Percentiles rank a stretch among this genome's conserved stretches.
phyloP scores from a whole-genome alignment of 495 filamentous ascomycete species.

The Xylaria flabelliformis region DNA sequence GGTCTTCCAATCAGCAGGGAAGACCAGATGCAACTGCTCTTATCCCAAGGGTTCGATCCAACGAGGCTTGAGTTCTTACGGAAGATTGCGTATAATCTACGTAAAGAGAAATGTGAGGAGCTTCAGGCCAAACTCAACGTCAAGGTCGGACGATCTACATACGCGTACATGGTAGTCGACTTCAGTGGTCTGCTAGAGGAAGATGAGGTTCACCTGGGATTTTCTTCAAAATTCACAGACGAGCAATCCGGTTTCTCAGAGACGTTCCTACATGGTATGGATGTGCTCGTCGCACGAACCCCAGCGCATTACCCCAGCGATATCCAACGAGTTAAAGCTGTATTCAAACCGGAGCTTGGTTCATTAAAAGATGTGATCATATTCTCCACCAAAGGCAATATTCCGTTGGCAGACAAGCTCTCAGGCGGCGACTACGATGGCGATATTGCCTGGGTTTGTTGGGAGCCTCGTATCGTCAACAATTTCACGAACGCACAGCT shows the following conservation, averaged over 20 bases:
- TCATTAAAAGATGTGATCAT: constrained; percentile 87
- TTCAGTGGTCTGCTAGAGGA: constrained; percentile 72
- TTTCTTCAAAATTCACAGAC: constrained; percentile 71
- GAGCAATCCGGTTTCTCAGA: constrained; percentile 61
- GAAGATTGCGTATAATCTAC: constrained; percentile 59
- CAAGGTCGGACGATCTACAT: constrained; percentile 74
- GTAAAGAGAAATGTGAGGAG: constrained; percentile 60
- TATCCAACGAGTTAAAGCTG: constrained; percentile 70
- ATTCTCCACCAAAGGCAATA: constrained; percentile 73
- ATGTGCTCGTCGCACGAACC: constrained; percentile 84
- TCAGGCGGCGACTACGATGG: constrained; percentile 97
- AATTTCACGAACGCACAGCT: constrained; percentile 75
- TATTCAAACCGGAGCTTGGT: constrained; percentile 69
- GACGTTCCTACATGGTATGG: constrained; percentile 66
- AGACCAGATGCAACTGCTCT: constrained; percentile 61
- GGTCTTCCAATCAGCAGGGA: constrained; percentile 59
- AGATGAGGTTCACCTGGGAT: constrained; percentile 79
- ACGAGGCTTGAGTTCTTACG: constrained; percentile 64
- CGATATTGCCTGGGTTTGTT: constrained; percentile 89
- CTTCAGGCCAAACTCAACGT: constrained; percentile 72
- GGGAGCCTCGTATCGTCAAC: constrained; percentile 77
- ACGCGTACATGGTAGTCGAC: constrained; percentile 82
- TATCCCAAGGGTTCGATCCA: constrained; percentile 72
- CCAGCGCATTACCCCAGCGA: constrained; percentile 84
- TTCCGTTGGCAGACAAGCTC: constrained; percentile 77